These are phyloP conservation scores for Xenosphaeropsis pyriputrescens DNA, from an alignment of 2,329 filamentous ascomycete genomes.

Conservation along the genomic window DNA sequence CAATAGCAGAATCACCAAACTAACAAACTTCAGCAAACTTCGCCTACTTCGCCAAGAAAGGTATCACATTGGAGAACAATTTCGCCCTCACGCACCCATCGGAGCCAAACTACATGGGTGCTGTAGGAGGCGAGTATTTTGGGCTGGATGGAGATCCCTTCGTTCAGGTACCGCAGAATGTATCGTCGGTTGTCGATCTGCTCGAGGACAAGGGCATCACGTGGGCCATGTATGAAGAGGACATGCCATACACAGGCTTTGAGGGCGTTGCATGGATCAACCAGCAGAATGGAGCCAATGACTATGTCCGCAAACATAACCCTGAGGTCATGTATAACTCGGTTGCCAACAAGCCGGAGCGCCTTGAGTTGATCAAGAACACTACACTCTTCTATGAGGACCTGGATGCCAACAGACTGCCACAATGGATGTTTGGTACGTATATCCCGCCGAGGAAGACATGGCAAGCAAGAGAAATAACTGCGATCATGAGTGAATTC, in stretches of 20 bases:
- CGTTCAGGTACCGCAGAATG: conserved; percentile 38
- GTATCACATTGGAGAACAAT: conserved; percentile 44
- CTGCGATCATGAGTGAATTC: too few relatives aligned
- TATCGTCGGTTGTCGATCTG: conserved; percentile 54
- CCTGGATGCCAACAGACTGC: conserved; percentile 43
- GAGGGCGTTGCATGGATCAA: conserved; percentile 50
- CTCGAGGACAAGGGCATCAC: conserved; percentile 49
- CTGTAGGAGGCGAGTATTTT: conserved; percentile 57
- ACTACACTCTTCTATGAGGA: conserved; percentile 55
- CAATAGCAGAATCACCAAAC: conserved; percentile 4
- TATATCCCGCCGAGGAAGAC: too few relatives aligned
- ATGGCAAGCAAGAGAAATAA: too few relatives aligned
- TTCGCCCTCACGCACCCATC: conserved; percentile 56
- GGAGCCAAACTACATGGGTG: conserved; percentile 62
- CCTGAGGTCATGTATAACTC: conserved; percentile 50
- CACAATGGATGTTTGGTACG: conserved; percentile 58
- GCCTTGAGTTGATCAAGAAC: conserved; percentile 61
- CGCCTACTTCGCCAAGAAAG: conserved; percentile 39
- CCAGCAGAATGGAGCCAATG: conserved; percentile 48
- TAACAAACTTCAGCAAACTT: conserved; percentile 28
- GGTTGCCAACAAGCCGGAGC: conserved; percentile 40
- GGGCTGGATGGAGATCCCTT: conserved; percentile 58
- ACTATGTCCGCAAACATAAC: conserved; percentile 79
- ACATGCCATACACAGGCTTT: conserved; percentile 62
- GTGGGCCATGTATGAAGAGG: conserved; percentile 65